Percentiles rank a stretch among this genome's conserved stretches.
Evolutionary conservation across 805 yeast species (phyloP).

Genomic region (Myxozyma neotropica): DNA sequence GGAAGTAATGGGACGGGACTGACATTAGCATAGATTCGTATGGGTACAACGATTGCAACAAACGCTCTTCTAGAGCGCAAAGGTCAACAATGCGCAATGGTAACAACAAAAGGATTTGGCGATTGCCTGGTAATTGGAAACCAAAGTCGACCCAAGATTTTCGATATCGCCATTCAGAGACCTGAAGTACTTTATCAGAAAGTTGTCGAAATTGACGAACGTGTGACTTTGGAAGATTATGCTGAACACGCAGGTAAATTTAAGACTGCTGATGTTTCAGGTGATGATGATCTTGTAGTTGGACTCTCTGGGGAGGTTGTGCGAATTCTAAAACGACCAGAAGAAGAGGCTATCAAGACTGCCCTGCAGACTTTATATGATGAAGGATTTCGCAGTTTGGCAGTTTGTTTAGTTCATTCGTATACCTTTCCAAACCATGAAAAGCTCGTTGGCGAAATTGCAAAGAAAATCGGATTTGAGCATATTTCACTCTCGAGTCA

Average conservation of each 20-base stretch:
- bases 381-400: conserved; percentile 67
- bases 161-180: conserved; percentile 75
- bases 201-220: conserved; percentile 85
- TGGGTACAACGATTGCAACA: conserved; percentile 97
- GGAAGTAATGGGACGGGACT: too few relatives aligned
- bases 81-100: conserved; percentile 83
- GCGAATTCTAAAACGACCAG: conserved; percentile 57
- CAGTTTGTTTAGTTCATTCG: conserved; percentile 71
- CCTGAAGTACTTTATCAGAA: conserved; percentile 70
- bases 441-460: conserved; percentile 57
- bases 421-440: conserved; percentile 77
- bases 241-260: conserved; percentile 64
- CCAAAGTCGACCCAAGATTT: conserved; percentile 88
- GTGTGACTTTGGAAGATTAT: conserved; percentile 81
- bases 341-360: conserved; percentile 48
- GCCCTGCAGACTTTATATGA: conserved; percentile 52
- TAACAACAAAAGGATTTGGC: conserved; percentile 86
- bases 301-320: conserved; percentile 75
- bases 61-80: conserved; percentile 91
- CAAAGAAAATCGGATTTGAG: conserved; percentile 63
- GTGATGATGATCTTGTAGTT: conserved; percentile 43
- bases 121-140: conserved; percentile 85
- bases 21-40: conserved; percentile 59
- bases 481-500: conserved; percentile 70
- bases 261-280: conserved; percentile 33